phyloP scores from a whole-genome alignment of 169 alveolate species.

The Eimeria falciformis region DNA sequence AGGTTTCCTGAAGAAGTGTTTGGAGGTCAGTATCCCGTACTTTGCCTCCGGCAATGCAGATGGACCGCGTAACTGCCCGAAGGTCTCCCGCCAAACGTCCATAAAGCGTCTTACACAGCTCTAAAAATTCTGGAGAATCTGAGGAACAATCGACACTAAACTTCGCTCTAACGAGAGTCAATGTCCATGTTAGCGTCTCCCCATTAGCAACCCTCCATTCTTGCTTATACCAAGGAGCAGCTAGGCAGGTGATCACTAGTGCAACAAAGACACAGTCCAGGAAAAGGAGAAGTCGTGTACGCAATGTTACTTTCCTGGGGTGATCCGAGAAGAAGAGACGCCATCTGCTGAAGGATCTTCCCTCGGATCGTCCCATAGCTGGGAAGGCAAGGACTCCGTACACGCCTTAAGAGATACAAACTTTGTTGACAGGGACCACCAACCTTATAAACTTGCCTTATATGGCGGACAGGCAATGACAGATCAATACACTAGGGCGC shows the following conservation, averaged over 20 bases:
- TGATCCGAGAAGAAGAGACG: slow-evolving; percentile 18
- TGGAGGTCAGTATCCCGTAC: slow-evolving; percentile 44
- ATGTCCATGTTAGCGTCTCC: slow-evolving; percentile 41
- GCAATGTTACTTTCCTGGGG: slow-evolving; percentile 22
- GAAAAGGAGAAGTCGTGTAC: slow-evolving; percentile 1
- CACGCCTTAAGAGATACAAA: too few relatives aligned
- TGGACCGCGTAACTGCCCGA: slow-evolving; percentile 36
- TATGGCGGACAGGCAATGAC: too few relatives aligned
- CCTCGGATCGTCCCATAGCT: too few relatives aligned
- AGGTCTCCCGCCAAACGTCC: slow-evolving; percentile 51
- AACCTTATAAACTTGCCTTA: too few relatives aligned
- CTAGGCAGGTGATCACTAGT: background rate
- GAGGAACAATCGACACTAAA: slow-evolving; percentile 41
- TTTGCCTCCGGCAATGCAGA: slow-evolving; percentile 26
- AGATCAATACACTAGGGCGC: too few relatives aligned
- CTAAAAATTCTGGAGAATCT: slow-evolving; percentile 50
- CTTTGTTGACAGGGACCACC: too few relatives aligned
- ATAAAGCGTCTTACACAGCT: slow-evolving; percentile 4
- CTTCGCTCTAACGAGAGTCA: slow-evolving; percentile 15
- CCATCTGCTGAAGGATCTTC: background rate
- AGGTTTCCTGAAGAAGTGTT: slow-evolving; percentile 18
- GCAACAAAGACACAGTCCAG: slow-evolving; percentile 23
- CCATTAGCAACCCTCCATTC: slow-evolving; percentile 52
- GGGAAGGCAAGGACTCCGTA: too few relatives aligned
- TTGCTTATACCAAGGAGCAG: slow-evolving; percentile 39